Percentiles rank a stretch among this genome's conserved stretches.
Conservation (phyloP, 1,284 basidiomycete genomes). For the Tausonia pullulans region DNA sequence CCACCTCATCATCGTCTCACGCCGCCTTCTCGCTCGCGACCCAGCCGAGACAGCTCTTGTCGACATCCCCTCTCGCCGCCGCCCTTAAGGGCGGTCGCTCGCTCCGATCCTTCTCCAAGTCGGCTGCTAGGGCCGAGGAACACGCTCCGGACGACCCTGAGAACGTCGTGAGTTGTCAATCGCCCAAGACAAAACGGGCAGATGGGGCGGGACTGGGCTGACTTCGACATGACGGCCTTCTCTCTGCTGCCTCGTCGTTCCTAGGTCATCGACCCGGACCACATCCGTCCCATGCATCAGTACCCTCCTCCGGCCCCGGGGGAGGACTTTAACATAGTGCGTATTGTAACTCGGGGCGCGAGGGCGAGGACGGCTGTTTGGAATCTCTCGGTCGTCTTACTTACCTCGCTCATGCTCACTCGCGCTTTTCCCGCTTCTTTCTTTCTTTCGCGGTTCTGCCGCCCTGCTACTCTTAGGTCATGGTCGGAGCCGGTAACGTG, state of each 20-base stretch:
- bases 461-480: background rate
- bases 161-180: background rate
- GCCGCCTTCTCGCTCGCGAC: too few relatives aligned
- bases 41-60: too few relatives aligned
- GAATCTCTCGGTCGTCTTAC: background rate
- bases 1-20: too few relatives aligned
- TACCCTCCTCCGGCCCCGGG: conserved; percentile 34
- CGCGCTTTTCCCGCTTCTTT: conserved; percentile 13
- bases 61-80: too few relatives aligned
- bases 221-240: background rate
- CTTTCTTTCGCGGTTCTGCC: conserved; percentile 14
- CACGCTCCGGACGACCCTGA: background rate
- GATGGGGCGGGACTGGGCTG: background rate
- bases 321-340: conserved; percentile 76
- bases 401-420: conserved; percentile 17
- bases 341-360: conserved; percentile 63
- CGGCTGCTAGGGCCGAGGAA: background rate
- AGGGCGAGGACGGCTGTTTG: conserved; percentile 17
- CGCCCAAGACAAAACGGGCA: background rate
- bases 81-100: too few relatives aligned
- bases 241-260: background rate
- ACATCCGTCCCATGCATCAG: conserved; percentile 1
- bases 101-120: background rate
- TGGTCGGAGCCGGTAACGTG: conserved; percentile 6
- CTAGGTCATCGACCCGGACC: background rate